Evolutionary conservation across 345 rosid species (phyloP).

Genomic region (Arabidopsis arenosa): DNA sequence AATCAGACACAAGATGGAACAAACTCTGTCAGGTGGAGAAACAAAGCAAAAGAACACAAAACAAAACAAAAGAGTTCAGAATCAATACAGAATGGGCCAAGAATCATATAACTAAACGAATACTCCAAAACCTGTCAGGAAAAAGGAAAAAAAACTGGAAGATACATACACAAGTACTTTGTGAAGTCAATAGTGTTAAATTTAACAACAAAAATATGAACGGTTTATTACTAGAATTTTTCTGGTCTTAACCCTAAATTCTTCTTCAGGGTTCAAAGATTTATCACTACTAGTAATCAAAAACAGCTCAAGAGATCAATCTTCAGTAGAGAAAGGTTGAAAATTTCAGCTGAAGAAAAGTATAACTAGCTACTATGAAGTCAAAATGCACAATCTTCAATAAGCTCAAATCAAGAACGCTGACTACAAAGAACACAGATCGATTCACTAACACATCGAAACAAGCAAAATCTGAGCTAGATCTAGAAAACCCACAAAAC

Average conservation of each 20-base stretch:
- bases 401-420: slow-evolving; percentile 10
- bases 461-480: slow-evolving; percentile 40
- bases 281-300: background rate
- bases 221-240: background rate
- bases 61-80: slow-evolving; percentile 15
- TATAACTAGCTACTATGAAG: slow-evolving; percentile 30
- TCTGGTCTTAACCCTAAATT: background rate
- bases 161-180: slow-evolving; percentile 16
- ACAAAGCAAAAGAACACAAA: slow-evolving; percentile 37
- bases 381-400: slow-evolving; percentile 1
- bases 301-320: slow-evolving; percentile 17
- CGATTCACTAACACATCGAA: slow-evolving; percentile 31
- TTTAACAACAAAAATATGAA: too few relatives aligned
- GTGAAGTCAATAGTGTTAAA: background rate
- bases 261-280: slow-evolving; percentile 2
- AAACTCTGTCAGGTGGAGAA: slow-evolving; percentile 42
- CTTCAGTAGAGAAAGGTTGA: background rate
- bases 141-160: background rate
- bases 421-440: slow-evolving; percentile 31
- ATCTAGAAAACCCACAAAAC: slow-evolving; percentile 43
- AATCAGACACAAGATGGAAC: slow-evolving; percentile 45
- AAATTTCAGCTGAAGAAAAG: background rate
- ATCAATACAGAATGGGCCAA: slow-evolving; percentile 24
- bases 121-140: slow-evolving; percentile 29
- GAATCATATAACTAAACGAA: slow-evolving; percentile 22